Conservation (phyloP, 345 rosid species). For the Raphanus raphanistrum region DNA sequence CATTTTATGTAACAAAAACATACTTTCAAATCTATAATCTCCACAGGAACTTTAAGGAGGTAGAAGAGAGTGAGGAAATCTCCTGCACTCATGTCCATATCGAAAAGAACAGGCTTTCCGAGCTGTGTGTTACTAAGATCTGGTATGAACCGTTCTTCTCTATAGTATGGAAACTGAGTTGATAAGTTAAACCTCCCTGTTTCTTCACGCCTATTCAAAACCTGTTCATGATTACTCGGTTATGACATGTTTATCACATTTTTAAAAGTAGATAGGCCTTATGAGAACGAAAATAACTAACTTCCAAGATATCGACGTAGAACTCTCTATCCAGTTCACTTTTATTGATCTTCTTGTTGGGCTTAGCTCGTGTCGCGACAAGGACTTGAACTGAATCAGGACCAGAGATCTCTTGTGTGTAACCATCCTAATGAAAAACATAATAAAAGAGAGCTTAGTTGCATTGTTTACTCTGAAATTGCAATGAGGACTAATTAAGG, state of each 20-base stretch:
- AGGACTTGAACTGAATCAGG: conserved; percentile 65
- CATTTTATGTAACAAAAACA: neutral
- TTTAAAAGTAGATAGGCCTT: neutral
- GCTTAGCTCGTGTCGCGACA: conserved; percentile 76
- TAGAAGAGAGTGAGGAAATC: conserved; percentile 82
- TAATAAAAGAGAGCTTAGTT: neutral
- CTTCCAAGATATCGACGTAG: conserved; percentile 75
- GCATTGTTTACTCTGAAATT: neutral
- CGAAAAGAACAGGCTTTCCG: conserved; percentile 80
- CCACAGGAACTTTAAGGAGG: conserved; percentile 80
- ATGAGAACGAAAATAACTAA: conserved; percentile 39
- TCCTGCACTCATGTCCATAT: conserved; percentile 97
- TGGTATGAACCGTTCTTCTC: conserved; percentile 58
- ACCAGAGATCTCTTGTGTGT: conserved; percentile 60
- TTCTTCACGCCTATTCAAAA: conserved; percentile 58
- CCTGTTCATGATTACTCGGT: conserved; percentile 41
- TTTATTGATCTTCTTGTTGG: conserved; percentile 43
- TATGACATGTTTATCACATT: too few relatives aligned
- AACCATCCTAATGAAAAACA: conserved; percentile 63
- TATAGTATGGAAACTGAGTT: conserved; percentile 70
- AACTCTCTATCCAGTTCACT: conserved; percentile 63
- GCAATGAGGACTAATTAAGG: neutral
- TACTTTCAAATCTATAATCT: conserved; percentile 73
- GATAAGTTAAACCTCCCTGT: conserved; percentile 72
- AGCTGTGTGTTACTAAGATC: conserved; percentile 46